Conservation (phyloP, 2,329 filamentous ascomycete genomes). For the Arthrobotrys pseudoclavata region DNA sequence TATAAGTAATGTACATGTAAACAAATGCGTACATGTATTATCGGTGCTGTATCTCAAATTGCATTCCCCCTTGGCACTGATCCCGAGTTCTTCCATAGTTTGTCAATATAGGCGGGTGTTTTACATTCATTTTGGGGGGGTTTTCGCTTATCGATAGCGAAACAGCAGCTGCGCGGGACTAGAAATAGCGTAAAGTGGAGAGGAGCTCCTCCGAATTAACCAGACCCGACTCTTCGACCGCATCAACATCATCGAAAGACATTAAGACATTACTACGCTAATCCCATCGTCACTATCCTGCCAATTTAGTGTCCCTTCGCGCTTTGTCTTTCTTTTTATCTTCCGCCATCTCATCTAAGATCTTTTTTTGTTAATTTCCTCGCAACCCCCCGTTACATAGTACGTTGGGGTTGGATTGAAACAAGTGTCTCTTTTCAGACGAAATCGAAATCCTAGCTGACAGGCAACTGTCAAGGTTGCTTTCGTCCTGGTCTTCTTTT, state of each 20-base stretch:
- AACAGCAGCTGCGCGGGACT: background rate
- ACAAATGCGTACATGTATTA: background rate
- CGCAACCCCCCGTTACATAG: too few relatives aligned
- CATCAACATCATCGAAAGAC: constrained; percentile 52
- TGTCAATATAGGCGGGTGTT: constrained; percentile 6
- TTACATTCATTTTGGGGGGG: constrained; percentile 1
- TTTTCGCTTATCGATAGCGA: constrained; percentile 55
- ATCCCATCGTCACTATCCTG: constrained; percentile 32
- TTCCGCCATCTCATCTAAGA: background rate
- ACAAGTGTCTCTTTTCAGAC: constrained; percentile 21
- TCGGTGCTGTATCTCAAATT: constrained; percentile 22
- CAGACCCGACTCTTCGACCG: constrained; percentile 14
- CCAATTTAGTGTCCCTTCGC: constrained; percentile 25
- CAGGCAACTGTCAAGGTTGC: constrained; percentile 5
- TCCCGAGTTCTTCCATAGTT: constrained; percentile 42
- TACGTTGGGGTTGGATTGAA: background rate
- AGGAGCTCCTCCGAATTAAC: constrained; percentile 58
- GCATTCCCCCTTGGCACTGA: background rate
- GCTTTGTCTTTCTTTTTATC: constrained; percentile 5
- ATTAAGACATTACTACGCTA: constrained; percentile 24
- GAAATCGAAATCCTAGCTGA: constrained; percentile 1
- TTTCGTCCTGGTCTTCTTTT: background rate
- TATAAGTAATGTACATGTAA: background rate
- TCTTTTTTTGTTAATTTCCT: constrained; percentile 3
- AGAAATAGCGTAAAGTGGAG: constrained; percentile 19